Conservation (phyloP, 1,284 basidiomycete genomes). For the Wallemia ichthyophaga region DNA sequence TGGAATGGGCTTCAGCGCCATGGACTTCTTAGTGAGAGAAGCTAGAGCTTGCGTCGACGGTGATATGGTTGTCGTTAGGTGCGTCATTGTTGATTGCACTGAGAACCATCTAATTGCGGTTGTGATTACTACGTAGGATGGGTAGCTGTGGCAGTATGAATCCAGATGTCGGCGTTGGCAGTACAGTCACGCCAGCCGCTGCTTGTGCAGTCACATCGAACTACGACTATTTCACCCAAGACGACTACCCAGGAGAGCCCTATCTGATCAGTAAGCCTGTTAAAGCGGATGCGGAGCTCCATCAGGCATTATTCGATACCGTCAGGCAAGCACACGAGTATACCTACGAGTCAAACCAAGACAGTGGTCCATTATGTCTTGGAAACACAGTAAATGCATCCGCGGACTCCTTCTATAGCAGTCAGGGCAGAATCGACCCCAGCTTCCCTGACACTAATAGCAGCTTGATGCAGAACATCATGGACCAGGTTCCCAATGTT, state of each 20-base stretch:
- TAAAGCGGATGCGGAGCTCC: conserved; percentile 25
- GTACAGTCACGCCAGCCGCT: conserved; percentile 35
- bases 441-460: conserved; percentile 46
- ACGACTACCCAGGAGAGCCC: conserved; percentile 15
- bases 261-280: conserved; percentile 43
- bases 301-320: conserved; percentile 11
- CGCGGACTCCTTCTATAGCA: conserved; percentile 56
- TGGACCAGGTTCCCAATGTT: conserved; percentile 22
- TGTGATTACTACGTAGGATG: too few species aligned
- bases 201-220: conserved; percentile 39
- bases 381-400: conserved; percentile 32
- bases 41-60: conserved; percentile 41
- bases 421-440: conserved; percentile 41
- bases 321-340: conserved; percentile 18
- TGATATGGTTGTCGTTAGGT: conserved; percentile 47
- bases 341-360: conserved; percentile 19
- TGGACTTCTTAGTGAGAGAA: conserved; percentile 60
- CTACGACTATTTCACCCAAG: conserved; percentile 26
- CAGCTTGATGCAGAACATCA: conserved; percentile 29
- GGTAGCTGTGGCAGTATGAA: conserved; percentile 49
- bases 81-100: too few species aligned
- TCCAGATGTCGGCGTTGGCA: conserved; percentile 31
- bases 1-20: conserved; percentile 9
- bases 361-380: conserved; percentile 22
- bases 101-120: too few species aligned